Evolutionary conservation across 495 filamentous ascomycete genomes (phyloP), one percentile per base, ranked within the genome.

Genomic region (Zalerion maritima): DNA sequence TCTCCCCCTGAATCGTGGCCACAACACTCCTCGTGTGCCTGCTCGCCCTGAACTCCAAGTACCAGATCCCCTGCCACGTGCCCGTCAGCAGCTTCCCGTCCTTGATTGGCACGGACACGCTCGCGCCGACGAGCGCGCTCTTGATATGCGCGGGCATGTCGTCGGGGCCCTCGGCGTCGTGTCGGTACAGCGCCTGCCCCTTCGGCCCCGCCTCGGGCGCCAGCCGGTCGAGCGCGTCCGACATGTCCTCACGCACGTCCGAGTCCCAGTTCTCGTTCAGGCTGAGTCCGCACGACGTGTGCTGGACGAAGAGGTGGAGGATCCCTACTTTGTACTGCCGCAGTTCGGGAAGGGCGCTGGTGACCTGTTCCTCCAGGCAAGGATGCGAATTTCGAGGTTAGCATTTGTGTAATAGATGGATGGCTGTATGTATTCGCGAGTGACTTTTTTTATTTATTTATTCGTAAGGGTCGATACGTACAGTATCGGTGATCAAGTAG

Each of bases 1-100:
- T 86, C 58, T 93, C 79, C 3, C 89, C 89, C 54, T 96, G 83
- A 26, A 97, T 85, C 5, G 89, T 97, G 26, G 89, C 89, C 19
- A 97, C 75, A 14, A 97, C 69, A 46, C 67, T 79, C 38, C 89
- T 62, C 21, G 65, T 60, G 54, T 94, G 86, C 38, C 67, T 80
- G 29, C 58, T 58, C 2, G 69, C 68, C 34, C 89, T 61, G 50
- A 97, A 97, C 54, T 97, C 89, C 40, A 94, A 50, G 48, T 87
- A 86, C 84, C 85, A 97, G 32, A 96, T 83, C 0, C 89, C 85
- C 52, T 81, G 75, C 78, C 73, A 74, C 7, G 64, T 71, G 6
- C 67, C 66, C 5, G 58, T 67, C 1, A 64, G 59, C 49, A 97
- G 51, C 41, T 67, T 73, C 6, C 89, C 89, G 41, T 97, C 71